Evolutionary conservation across 805 yeast species (phyloP), one percentile per base, ranked within the genome.

Genomic region (Candida namnaoensis): DNA sequence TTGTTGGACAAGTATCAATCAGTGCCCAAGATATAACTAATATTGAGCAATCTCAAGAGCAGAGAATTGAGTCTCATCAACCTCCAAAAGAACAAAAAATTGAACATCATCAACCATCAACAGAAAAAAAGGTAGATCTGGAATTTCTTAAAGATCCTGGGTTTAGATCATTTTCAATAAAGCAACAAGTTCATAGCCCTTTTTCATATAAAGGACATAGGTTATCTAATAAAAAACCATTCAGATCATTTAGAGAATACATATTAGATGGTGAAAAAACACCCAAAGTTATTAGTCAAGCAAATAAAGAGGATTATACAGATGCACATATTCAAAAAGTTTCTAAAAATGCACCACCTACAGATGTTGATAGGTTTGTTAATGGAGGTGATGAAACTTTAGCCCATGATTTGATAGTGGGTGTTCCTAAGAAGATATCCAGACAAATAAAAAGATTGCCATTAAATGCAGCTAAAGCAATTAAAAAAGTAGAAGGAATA

Each of bases 1-100:
- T 83, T 13, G 75, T 66, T 46, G 95, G 93, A 4, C 90, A 80
- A 0, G 90, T 78, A 36, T 90, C 87, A 15, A 81, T 74, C 56
- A 81, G 83, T 6, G 78, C 75, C 38, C 95, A 85, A 10, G 80
- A 71, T 0, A 84, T 76, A 38, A 80, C 81, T 11, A 58, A 60
- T 19, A 19, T 19, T 19, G 3, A 19, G 3, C 19, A 19, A 19
- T 19, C 19, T 19, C 19, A 19, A 19, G 19, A 19, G 19, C 19
- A 19, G 19, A 19, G 19, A 19, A 3, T 19, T 19, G 19, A 19
- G 19, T 19, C 19, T 19, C 19, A 19, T 19, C 19, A 19, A 19
- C 19, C 19, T 19, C 3, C 19, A 19, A 19, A 19, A 19, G 19
- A 19, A 19, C 19, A 19, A 19, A 19, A 19, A 19, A 19, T 19